These are phyloP conservation scores for Nematodospora valgi DNA, from an alignment of 805 yeast species.

Conservation along the genomic window DNA sequence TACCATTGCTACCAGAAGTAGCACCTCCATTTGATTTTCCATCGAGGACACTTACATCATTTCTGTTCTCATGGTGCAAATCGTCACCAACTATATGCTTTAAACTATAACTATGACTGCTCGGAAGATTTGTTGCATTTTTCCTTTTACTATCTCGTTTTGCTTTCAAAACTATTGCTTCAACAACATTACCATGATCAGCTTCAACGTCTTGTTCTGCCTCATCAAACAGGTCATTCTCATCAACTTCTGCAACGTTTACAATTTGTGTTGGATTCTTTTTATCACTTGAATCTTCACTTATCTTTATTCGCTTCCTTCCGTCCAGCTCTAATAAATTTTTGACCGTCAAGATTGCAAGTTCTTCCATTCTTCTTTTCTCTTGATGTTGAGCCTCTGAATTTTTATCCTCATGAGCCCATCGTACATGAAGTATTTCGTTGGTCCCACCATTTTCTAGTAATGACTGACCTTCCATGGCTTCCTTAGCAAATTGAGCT, in stretches of 20 bases:
- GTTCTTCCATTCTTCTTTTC: constrained; percentile 46
- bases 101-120: not conserved
- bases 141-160: not conserved
- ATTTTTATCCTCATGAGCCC: constrained; percentile 91
- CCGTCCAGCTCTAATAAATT: constrained; percentile 27
- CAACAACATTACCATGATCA: constrained; percentile 4
- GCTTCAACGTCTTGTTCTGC: constrained; percentile 7
- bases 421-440: constrained; percentile 67
- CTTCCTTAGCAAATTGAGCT: constrained; percentile 95
- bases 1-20: constrained; percentile 4
- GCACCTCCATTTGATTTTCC: too few species aligned
- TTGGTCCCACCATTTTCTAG: constrained; percentile 41
- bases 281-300: constrained; percentile 8
- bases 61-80: too few species aligned
- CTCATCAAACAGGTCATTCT: constrained; percentile 15
- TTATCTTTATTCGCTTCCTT: not conserved
- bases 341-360: constrained; percentile 52
- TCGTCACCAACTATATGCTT: too few species aligned
- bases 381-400: constrained; percentile 56
- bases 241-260: not conserved
- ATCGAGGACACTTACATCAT: too few species aligned
- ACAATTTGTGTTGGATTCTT: constrained; percentile 1
- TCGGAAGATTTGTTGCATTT: not conserved
- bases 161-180: not conserved
- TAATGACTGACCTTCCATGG: constrained; percentile 81